A percentile compares a stretch with the other conserved stretches of the same genome.
Conservation (phyloP, 2,329 filamentous ascomycete species). For the Chalaropsis thielavioides region DNA sequence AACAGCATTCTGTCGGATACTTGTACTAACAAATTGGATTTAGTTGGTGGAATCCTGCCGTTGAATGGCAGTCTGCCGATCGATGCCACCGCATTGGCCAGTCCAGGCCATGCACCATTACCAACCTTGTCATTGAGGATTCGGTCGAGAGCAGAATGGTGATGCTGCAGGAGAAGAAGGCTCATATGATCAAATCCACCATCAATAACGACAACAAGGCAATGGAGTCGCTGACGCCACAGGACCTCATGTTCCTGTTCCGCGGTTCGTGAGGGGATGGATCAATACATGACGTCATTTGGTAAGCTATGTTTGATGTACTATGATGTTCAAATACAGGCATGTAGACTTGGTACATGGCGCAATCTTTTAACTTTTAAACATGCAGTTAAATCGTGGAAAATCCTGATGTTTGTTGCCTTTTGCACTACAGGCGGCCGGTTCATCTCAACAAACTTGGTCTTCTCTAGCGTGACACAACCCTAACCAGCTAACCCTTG, state of each 20-base stretch:
- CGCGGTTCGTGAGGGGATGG: conserved; percentile 39
- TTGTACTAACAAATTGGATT: conserved; percentile 9
- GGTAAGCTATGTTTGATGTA: background rate
- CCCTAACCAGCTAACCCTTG: background rate
- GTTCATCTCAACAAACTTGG: background rate
- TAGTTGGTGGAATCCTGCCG: conserved; percentile 99
- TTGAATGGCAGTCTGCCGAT: conserved; percentile 96
- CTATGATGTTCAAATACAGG: background rate
- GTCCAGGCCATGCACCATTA: conserved; percentile 84
- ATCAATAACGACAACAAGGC: conserved; percentile 87
- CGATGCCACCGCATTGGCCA: conserved; percentile 91
- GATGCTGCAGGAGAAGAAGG: conserved; percentile 93
- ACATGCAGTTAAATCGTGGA: background rate
- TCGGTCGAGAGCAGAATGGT: conserved; percentile 95
- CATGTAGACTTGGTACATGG: too few relatives aligned
- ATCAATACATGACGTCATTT: background rate
- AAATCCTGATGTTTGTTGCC: background rate
- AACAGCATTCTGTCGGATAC: background rate
- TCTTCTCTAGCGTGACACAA: too few relatives aligned
- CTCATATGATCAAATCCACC: conserved; percentile 92
- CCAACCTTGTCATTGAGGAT: conserved; percentile 88
- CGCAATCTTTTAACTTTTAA: too few relatives aligned
- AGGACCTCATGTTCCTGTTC: conserved; percentile 96
- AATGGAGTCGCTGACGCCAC: conserved; percentile 77
- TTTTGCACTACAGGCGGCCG: background rate